phyloP scores from a whole-genome alignment of 768 basidiomycete genomes.

The Obba rivulosa region DNA sequence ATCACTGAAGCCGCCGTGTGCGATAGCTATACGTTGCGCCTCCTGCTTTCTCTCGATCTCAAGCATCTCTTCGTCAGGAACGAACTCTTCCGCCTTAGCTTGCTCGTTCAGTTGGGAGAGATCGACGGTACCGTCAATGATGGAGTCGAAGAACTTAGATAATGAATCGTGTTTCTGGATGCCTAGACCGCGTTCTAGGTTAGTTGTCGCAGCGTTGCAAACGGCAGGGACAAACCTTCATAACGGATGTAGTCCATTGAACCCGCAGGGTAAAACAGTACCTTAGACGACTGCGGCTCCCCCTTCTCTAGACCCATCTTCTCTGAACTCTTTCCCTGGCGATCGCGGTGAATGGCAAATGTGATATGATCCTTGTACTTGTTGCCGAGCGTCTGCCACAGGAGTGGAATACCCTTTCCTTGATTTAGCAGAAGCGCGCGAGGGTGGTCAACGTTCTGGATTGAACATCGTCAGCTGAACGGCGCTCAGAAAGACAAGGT shows the following conservation, averaged over 20 bases:
- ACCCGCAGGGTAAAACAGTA: conserved; percentile 65
- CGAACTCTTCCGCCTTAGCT: conserved; percentile 37
- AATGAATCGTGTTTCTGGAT: conserved; percentile 70
- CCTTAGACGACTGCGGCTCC: conserved; percentile 50
- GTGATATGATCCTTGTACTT: conserved; percentile 59
- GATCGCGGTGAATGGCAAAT: conserved; percentile 62
- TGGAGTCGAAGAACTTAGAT: conserved; percentile 65
- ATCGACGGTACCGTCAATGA: conserved; percentile 64
- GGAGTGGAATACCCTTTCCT: conserved; percentile 67
- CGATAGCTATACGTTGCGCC: conserved; percentile 45
- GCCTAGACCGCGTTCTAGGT: conserved; percentile 73
- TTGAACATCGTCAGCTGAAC: neutral
- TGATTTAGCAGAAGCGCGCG: conserved; percentile 70
- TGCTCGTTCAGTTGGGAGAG: conserved; percentile 36
- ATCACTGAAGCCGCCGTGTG: conserved; percentile 46
- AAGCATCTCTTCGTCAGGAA: conserved; percentile 34
- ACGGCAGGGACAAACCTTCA: conserved; percentile 44
- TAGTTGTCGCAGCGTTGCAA: conserved; percentile 36
- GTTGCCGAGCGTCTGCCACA: conserved; percentile 78
- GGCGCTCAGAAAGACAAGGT: neutral
- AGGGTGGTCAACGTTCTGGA: conserved; percentile 36
- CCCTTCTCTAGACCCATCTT: conserved; percentile 54
- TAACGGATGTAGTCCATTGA: conserved; percentile 55
- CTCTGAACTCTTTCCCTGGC: conserved; percentile 52
- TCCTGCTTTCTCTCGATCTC: conserved; percentile 48